Percentiles rank a stretch among this genome's conserved stretches.
Conservation (phyloP, 495 filamentous ascomycete species). For the Thermochaetoides thermophila region DNA sequence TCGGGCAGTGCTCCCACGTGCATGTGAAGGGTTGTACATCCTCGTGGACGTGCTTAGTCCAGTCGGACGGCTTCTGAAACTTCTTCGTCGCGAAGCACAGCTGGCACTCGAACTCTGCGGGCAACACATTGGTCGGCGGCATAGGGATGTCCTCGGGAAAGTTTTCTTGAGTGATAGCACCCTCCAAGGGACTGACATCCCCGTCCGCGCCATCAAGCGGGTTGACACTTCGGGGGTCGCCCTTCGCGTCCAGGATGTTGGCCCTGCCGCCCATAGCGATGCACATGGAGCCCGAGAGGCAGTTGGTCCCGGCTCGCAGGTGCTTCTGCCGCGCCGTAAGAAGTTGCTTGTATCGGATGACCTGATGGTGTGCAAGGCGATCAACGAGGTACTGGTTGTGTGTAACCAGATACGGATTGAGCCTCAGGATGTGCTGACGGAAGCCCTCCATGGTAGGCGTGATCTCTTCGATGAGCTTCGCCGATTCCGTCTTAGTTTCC, state of each 20-base stretch:
- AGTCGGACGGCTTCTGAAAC: constrained; percentile 90
- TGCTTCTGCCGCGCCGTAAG: constrained; percentile 62
- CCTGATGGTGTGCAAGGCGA: constrained; percentile 70
- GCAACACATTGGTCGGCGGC: constrained; percentile 64
- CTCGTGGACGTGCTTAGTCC: constrained; percentile 96
- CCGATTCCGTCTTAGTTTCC: constrained; percentile 26
- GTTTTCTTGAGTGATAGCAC: constrained; percentile 45
- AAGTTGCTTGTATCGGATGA: constrained; percentile 63
- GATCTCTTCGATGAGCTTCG: constrained; percentile 36
- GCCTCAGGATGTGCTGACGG: constrained; percentile 51
- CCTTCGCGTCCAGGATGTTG: constrained; percentile 27
- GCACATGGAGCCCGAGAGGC: constrained; percentile 47
- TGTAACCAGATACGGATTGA: constrained; percentile 44
- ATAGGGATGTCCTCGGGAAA: constrained; percentile 74
- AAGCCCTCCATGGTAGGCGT: constrained; percentile 67
- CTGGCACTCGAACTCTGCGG: constrained; percentile 85
- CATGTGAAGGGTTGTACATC: constrained; percentile 93
- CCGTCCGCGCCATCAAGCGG: constrained; percentile 43
- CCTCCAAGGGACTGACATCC: constrained; percentile 48
- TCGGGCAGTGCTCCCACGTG: constrained; percentile 70
- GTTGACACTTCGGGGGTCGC: constrained; percentile 23
- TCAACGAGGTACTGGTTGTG: constrained; percentile 51
- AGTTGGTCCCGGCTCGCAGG: constrained; percentile 40
- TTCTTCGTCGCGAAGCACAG: constrained; percentile 83
- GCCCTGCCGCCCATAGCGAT: constrained; percentile 45